These are phyloP conservation scores for Funneliformis geosporum DNA, from an alignment of 192 early-diverging fungal genomes.

Conservation along the genomic window DNA sequence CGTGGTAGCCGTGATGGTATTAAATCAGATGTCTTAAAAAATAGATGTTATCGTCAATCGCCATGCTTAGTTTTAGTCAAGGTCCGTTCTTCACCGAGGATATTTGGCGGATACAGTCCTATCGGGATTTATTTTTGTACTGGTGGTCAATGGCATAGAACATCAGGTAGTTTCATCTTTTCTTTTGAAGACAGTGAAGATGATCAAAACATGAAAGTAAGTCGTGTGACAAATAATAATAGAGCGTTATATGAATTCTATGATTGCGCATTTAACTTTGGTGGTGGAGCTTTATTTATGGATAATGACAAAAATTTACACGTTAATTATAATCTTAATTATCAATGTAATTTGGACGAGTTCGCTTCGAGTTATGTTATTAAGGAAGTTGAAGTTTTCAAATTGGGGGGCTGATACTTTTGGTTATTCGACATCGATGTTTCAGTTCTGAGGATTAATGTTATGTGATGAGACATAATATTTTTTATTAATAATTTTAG, in stretches of 20 bases:
- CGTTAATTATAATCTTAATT: not conserved
- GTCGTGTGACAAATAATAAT: not conserved
- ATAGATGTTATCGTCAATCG: not conserved
- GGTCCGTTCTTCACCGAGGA: not conserved
- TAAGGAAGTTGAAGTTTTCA: not conserved
- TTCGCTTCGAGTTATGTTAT: not conserved
- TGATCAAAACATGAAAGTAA: not conserved
- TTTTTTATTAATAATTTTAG: no score
- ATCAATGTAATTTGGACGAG: not conserved
- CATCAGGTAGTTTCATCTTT: not conserved
- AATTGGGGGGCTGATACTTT: no score
- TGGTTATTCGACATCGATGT: no score
- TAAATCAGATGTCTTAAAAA: not conserved
- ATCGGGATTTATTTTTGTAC: not conserved
- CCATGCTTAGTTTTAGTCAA: not conserved
- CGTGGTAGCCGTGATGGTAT: not conserved
- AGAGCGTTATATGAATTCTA: not conserved
- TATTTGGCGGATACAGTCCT: not conserved
- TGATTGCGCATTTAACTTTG: not conserved
- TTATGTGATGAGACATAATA: no score
- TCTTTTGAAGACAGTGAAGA: not conserved
- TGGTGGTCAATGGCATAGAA: not conserved
- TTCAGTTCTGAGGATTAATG: no score
- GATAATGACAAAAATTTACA: not conserved
- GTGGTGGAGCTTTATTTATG: not conserved